Evolutionary conservation across 352 stramenopile genomes (phyloP), one percentile per base, ranked within the genome.

Genomic region (Phytophthora ohioensis): DNA sequence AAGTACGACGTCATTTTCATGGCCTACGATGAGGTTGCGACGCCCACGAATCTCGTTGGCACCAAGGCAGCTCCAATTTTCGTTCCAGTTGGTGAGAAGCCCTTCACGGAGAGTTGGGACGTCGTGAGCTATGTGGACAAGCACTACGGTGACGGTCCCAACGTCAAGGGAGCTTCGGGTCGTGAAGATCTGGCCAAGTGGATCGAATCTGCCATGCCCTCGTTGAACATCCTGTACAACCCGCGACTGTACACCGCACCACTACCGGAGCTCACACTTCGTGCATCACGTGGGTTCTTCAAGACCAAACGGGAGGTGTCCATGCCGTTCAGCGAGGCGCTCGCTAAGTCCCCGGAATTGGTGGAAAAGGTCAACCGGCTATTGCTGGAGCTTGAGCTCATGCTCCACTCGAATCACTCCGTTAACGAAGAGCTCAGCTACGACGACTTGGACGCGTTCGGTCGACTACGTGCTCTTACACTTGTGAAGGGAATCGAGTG

Each of bases 371-470:
- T 72, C 39, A 87, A 87, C 66, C 17, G 61, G 55, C 54, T 75
- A 34, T 52, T 89, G 4, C 7, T 57, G 11, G 52, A 78, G 17
- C 69, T 89, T n/a, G 70, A 75, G 10, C 11, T 17, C 8, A 43
- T 89, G n/a, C 15, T 89, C 17, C 71, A 79, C 51, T 84, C 76
- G 38, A 75, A 68, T 43, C 64, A 68, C 10, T 73, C 69, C 3
- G 68, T 84, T 39, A 87, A 89, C 52, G 74, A 66, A 6, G 67
- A 73, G 8, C 49, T 84, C 12, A 82, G 81, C 70, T 88, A 83
- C 71, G 81, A 89, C 73, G 81, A 87, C 57, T 61, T 89, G 42
- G 70, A 83, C 38, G 34, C 87, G 2, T 89, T 89, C 21, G 69
- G 70, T 7, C 68, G 71, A 39, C 56, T 87, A 13, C 81, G 76